Base-by-base conservation (phyloP, 2,329 filamentous ascomycete species). In the Scleromitrula shiraiana region DNA sequence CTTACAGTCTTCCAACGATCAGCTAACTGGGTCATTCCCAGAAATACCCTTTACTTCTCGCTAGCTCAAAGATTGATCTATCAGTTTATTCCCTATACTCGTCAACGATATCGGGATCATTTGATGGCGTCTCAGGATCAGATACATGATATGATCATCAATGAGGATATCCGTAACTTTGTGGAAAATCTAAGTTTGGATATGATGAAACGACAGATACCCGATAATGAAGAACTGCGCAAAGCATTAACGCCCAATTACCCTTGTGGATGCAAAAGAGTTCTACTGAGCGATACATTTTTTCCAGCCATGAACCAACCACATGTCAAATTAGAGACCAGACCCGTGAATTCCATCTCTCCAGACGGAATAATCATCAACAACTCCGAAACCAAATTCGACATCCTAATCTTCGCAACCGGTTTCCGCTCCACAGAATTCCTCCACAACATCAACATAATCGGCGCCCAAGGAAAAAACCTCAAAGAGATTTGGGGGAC, bases 361-460 rank as follows among this genome's bases (percentile, higher is more conserved):
- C 63, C 64, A 3, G 68, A 60, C 0, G 72, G 74, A 0, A 69
- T 80, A 45, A 64, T 69, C 23, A 67, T 76, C 17, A 54, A 62
- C 1, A 67, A 65, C 2, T 59, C 57, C 3, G 66, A 67, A 12
- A 60, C 69, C 41, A 68, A 73, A 15, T 74, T 74, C 56, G 77
- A 80, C 56, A 61, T 79, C 19, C 68, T 81, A 9, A 64, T 82
- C 19, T 67, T 75, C 6, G 78, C 77, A 0, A 81, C 77, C 0
- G 77, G 77, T 0, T 81, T 81, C 66, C 67, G 70, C 17, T 74
- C 77, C 0, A 69, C 74, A 0, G 72, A 80, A 38, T 81, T 81
- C 62, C 70, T 81, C 67, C 68, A 74, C 54, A 76, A 76, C 0
- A 77, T 82, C 53, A 63, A 72, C 20, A 65, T 81, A 15, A 68